Evolutionary conservation across 106 monocot genomes (phyloP).

Genomic region (Narthecium ossifragum): DNA sequence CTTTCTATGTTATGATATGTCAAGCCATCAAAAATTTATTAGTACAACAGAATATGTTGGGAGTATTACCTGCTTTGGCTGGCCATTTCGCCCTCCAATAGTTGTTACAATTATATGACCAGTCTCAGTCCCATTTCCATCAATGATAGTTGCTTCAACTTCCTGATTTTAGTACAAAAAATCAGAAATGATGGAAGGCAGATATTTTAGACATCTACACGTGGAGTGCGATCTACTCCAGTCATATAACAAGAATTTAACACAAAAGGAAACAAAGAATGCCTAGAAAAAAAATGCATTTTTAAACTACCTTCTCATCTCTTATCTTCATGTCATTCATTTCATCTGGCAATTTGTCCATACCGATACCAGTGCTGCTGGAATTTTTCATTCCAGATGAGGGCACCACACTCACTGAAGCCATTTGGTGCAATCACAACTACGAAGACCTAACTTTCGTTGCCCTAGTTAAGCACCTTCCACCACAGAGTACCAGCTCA

Average conservation of each 20-base stretch:
- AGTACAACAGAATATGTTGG: too few relatives aligned
- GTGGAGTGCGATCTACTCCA: too few relatives aligned
- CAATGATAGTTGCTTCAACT: neutral
- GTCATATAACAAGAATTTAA: neutral
- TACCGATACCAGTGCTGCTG: neutral
- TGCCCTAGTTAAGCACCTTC: neutral
- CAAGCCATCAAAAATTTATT: too few relatives aligned
- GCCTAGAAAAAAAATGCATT: neutral
- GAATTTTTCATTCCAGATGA: neutral
- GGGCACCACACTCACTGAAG: neutral
- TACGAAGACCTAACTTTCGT: neutral
- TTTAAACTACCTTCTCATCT: neutral
- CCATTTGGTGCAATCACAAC: neutral
- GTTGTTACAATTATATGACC: slow-evolving; percentile 54
- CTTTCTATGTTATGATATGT: too few relatives aligned
- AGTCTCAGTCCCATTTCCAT: slow-evolving; percentile 23
- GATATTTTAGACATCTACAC: too few relatives aligned
- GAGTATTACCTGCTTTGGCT: slow-evolving; percentile 2
- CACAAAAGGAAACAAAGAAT: neutral
- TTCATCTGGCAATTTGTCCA: slow-evolving; percentile 3
- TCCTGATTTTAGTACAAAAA: neutral
- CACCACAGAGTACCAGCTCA: neutral
- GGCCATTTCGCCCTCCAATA: slow-evolving; percentile 51
- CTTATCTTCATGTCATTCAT: slow-evolving; percentile 3
- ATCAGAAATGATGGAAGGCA: neutral